These are phyloP conservation scores for Liquidambar formosana DNA, from an alignment of 164 flowering plant genomes.

Conservation along the genomic window DNA sequence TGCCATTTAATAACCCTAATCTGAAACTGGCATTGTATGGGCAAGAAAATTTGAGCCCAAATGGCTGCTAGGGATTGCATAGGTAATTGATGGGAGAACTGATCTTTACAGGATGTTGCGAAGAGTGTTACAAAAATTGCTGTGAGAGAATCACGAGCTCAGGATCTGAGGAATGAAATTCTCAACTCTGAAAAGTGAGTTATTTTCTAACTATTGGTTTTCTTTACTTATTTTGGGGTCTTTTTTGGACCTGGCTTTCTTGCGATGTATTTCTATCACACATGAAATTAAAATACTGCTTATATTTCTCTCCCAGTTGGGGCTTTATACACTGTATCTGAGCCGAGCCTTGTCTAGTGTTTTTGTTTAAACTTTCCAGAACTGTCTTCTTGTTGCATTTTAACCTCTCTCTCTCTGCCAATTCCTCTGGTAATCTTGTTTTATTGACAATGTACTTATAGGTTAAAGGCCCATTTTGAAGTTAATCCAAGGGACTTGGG, in stretches of 20 bases:
- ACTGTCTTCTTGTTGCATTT: not conserved
- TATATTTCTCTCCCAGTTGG: no score
- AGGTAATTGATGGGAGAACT: slow-evolving; percentile 1
- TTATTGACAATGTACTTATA: slow-evolving; percentile 22
- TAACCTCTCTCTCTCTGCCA: not conserved
- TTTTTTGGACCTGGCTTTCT: not conserved
- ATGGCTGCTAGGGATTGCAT: not conserved
- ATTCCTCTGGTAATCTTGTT: not conserved
- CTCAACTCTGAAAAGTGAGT: slow-evolving; percentile 95
- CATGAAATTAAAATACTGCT: not conserved
- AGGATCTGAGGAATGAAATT: slow-evolving; percentile 93
- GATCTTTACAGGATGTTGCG: slow-evolving; percentile 65
- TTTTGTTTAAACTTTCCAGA: not conserved
- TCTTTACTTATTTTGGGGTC: not conserved
- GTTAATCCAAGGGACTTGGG: slow-evolving; percentile 87
- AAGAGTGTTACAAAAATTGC: slow-evolving; percentile 88
- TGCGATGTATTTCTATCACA: not conserved
- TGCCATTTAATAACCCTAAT: not conserved
- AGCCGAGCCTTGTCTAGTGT: no score
- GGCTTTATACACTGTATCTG: no score
- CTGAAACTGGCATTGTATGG: not conserved
- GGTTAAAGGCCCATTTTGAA: slow-evolving; percentile 96
- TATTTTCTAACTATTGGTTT: not conserved
- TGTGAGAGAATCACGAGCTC: slow-evolving; percentile 86
- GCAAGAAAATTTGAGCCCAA: not conserved